Base-by-base conservation (phyloP, 2,329 filamentous ascomycete genomes). In the Claviceps monticola region DNA sequence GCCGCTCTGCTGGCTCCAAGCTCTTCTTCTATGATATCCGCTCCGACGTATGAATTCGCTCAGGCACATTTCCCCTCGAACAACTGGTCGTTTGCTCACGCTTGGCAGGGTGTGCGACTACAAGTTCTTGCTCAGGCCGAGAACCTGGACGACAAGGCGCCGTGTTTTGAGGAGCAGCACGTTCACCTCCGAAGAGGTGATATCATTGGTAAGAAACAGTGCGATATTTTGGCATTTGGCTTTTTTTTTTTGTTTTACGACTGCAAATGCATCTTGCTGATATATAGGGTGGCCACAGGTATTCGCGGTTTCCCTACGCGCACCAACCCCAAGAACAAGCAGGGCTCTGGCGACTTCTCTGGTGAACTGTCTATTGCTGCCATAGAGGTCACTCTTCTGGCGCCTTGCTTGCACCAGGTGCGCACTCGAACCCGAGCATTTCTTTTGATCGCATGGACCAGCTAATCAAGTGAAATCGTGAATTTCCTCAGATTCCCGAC, bases 311-410 rank as follows among this genome's bases (percentile, higher is more conserved):
- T 57, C 51, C 59, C 58, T 36, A 57, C 55, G 74, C 67, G 90
- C 53, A 97, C 90, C 43, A 84, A 83, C 57, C 93, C 93, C 60
- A 93, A 93, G 81, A 93, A 82, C 71, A 88, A 89, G 76, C 86
- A 75, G 66, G 80, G 88, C 57, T 81, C 84, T 62, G 86, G 90
- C 39, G 68, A 70, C 14, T 64, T 51, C 50, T 66, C 63, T 52
- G 93, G 93, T 57, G 91, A 98, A 71, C 78, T 98, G 49, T 95
- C 88, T 43, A 88, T 98, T 67, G 95, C 95, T 64, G 93, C 93
- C 1, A 83, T 79, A 49, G 85, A 96, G 69, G 78, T 98, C 57
- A 74, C 85, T 43, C 82, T 97, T 46, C 77, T 98, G 55, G 85
- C 91, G 0, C 93, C 93, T 8, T 97, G 91, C 69, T 71, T 98